phyloP scores from a whole-genome alignment of 148 eudicot species.

The Camellia granthamiana region DNA sequence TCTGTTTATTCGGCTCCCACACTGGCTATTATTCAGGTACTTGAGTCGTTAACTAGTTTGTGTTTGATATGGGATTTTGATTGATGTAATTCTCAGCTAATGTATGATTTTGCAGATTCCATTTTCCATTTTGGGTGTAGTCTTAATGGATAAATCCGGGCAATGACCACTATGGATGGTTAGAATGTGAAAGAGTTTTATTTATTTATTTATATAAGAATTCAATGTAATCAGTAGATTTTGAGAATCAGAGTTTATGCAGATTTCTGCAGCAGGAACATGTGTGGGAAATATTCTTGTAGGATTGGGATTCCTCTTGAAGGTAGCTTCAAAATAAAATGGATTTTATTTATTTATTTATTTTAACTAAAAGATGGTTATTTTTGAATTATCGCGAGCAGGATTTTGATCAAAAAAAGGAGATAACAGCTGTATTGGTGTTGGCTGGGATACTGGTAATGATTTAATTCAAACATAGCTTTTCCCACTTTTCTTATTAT shows the following conservation, averaged over 20 bases:
- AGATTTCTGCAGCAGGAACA: slow-evolving; percentile 23
- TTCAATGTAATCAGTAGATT: too few species aligned
- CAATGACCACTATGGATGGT: slow-evolving; percentile 56
- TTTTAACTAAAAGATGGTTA: neutral
- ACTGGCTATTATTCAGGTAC: slow-evolving; percentile 60
- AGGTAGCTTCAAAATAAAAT: slow-evolving; percentile 12
- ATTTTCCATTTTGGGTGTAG: slow-evolving; percentile 29
- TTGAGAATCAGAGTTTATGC: neutral
- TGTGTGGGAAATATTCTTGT: slow-evolving; percentile 21
- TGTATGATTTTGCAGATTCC: slow-evolving; percentile 35
- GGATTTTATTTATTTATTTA: neutral
- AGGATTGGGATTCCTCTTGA: slow-evolving; percentile 23
- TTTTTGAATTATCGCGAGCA: neutral
- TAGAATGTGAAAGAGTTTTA: slow-evolving; percentile 9
- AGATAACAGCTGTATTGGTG: slow-evolving; percentile 21
- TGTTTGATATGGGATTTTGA: neutral
- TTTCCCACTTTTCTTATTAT: neutral
- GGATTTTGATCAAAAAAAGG: slow-evolving; percentile 14
- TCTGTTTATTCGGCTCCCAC: too few species aligned
- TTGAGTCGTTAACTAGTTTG: neutral
- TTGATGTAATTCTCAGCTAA: neutral
- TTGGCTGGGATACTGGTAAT: slow-evolving; percentile 23
- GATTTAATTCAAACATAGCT: neutral
- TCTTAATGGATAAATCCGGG: slow-evolving; percentile 50
- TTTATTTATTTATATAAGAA: neutral